Percentiles rank a stretch among this genome's conserved stretches.
Evolutionary conservation across 257 asterid genomes (phyloP).

Genomic region (Gentiana macrophylla): DNA sequence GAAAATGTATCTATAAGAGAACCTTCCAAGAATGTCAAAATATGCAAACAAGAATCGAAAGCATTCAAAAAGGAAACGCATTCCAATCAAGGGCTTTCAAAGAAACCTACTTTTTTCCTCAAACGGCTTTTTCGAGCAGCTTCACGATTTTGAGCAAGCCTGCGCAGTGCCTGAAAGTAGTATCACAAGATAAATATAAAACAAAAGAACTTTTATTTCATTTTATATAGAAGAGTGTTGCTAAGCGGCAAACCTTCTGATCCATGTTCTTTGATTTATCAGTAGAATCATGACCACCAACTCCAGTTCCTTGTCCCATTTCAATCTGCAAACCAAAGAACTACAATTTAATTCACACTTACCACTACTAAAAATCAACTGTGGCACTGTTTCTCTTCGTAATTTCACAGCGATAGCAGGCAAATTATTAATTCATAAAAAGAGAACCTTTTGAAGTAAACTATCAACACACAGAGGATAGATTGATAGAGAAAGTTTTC

Average conservation of each 20-base stretch:
- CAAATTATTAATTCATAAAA: neutral
- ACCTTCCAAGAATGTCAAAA: no score
- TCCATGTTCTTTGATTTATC: slow-evolving; percentile 54
- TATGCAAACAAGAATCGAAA: no score
- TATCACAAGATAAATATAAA: slow-evolving; percentile 3
- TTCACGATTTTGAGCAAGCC: slow-evolving; percentile 95
- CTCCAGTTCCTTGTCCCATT: slow-evolving; percentile 43
- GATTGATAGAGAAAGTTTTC: neutral
- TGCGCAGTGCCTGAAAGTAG: slow-evolving; percentile 52
- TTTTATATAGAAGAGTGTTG: slow-evolving; percentile 4
- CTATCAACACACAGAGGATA: slow-evolving; percentile 2
- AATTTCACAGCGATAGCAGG: neutral
- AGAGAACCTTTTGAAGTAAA: neutral
- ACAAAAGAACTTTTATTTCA: neutral
- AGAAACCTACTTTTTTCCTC: slow-evolving; percentile 67
- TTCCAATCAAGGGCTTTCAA: neutral
- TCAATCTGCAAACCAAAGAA: slow-evolving; percentile 46
- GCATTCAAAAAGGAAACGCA: neutral
- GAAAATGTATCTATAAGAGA: no score
- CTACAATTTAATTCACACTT: neutral
- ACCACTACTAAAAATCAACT: no score
- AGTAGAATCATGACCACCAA: slow-evolving; percentile 52
- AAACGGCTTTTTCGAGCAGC: slow-evolving; percentile 93
- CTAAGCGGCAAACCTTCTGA: slow-evolving; percentile 50
- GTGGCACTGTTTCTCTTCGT: no score